A percentile compares a stretch with the other conserved stretches of the same genome.
Conservation (phyloP, 2,329 filamentous ascomycete genomes). For the Orbilia blumenaviensis region DNA sequence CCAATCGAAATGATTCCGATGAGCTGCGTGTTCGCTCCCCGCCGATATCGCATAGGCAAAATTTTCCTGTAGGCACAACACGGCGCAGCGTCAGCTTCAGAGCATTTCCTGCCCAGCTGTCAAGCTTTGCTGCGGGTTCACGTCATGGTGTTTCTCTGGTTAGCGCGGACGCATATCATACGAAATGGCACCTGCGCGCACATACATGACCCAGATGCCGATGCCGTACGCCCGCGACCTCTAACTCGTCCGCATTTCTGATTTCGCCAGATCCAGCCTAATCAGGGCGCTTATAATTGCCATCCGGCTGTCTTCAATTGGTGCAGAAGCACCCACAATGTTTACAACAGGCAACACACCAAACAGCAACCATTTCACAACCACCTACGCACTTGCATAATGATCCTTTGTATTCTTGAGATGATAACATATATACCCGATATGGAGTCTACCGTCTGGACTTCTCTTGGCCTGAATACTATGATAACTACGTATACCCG, state of each 20-base stretch:
- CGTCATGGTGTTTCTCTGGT: slow-evolving; percentile 12
- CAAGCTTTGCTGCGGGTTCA: slow-evolving; percentile 17
- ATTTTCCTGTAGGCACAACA: slow-evolving; percentile 33
- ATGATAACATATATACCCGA: too few species aligned
- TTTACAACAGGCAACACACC: too few species aligned
- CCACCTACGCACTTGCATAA: slow-evolving; percentile 10
- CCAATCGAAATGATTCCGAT: slow-evolving; percentile 18
- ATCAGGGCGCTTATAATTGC: background rate
- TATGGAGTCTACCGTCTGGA: too few species aligned
- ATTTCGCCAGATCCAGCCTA: background rate
- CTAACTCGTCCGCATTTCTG: background rate
- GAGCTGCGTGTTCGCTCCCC: slow-evolving; percentile 18
- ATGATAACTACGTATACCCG: too few species aligned
- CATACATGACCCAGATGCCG: background rate
- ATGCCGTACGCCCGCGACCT: slow-evolving; percentile 8
- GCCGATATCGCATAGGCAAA: slow-evolving; percentile 43
- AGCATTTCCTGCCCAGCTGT: background rate
- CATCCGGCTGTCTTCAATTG: background rate
- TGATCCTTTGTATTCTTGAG: background rate
- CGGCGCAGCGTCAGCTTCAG: background rate
- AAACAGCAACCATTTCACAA: background rate
- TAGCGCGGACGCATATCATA: too few species aligned
- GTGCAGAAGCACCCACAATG: too few species aligned
- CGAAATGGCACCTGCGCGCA: background rate
- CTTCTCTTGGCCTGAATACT: too few species aligned